Conservation (phyloP, 129 eudicot species). For the Flaveria trinervia region DNA sequence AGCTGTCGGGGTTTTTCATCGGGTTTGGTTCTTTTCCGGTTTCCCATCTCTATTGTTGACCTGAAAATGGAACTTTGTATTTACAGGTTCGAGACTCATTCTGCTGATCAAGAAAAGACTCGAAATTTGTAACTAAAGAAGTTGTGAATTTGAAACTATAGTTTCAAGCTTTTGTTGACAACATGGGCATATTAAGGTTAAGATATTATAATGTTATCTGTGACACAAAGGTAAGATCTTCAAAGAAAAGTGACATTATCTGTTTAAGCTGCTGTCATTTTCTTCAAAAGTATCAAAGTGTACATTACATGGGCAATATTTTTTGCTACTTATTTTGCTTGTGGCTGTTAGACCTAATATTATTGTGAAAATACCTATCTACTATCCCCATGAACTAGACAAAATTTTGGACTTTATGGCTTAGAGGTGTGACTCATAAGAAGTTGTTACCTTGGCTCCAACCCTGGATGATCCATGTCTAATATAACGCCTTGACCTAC, state of each 20-base stretch:
- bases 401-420: not conserved
- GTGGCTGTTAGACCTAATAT: not conserved
- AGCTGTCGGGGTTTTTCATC: too few species aligned
- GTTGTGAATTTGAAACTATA: not conserved
- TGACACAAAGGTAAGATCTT: not conserved
- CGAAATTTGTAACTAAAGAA: not conserved
- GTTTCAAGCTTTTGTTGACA: not conserved
- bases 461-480: not conserved
- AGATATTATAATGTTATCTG: slow-evolving; percentile 2
- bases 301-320: not conserved
- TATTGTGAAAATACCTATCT: not conserved
- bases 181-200: not conserved
- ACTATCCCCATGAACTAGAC: not conserved
- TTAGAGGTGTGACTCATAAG: not conserved
- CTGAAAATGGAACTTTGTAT: not conserved
- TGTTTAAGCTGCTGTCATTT: not conserved
- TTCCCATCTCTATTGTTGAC: slow-evolving; percentile 10
- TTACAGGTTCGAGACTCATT: slow-evolving; percentile 13
- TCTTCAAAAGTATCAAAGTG: not conserved
- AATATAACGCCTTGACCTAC: not conserved
- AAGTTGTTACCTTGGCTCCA: not conserved
- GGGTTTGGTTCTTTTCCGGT: too few species aligned
- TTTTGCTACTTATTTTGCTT: not conserved
- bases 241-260: not conserved
- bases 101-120: slow-evolving; percentile 15